Percentiles rank a stretch among this genome's conserved stretches.
Conservation (phyloP, 352 stramenopile species). For the Pythium phragmiticola region DNA sequence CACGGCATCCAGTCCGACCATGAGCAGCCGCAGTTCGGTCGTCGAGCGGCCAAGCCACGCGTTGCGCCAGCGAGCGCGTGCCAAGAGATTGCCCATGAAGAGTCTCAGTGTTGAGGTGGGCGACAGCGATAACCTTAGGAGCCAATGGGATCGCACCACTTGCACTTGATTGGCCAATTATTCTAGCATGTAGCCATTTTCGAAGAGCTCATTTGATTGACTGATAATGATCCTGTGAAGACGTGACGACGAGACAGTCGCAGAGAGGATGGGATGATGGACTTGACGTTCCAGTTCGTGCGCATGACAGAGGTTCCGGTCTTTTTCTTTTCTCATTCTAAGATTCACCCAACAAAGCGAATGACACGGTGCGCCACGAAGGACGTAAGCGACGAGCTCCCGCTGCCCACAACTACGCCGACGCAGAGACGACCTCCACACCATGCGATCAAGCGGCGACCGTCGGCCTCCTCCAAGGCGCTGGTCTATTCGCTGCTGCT, state of each 20-base stretch:
- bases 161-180: not conserved
- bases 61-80: not conserved
- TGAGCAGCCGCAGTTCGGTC: slow-evolving; percentile 47
- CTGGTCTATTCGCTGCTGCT: slow-evolving; percentile 2
- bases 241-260: not conserved
- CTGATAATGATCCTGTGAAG: not conserved
- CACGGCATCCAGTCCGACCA: slow-evolving; percentile 87
- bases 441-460: not conserved
- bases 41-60: not conserved
- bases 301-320: not conserved
- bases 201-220: not conserved
- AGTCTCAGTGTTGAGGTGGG: no score
- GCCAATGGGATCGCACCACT: not conserved
- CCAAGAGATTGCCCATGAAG: not conserved
- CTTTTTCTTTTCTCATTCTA: not conserved
- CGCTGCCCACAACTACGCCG: not conserved
- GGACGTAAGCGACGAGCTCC: not conserved
- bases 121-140: no score
- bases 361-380: not conserved
- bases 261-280: not conserved
- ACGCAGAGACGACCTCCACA: not conserved
- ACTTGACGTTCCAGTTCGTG: not conserved
- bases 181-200: not conserved
- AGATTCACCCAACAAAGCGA: not conserved
- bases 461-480: not conserved